Conservation (phyloP, 1,139 yeast species). For the Suhomyces wounanorum region DNA sequence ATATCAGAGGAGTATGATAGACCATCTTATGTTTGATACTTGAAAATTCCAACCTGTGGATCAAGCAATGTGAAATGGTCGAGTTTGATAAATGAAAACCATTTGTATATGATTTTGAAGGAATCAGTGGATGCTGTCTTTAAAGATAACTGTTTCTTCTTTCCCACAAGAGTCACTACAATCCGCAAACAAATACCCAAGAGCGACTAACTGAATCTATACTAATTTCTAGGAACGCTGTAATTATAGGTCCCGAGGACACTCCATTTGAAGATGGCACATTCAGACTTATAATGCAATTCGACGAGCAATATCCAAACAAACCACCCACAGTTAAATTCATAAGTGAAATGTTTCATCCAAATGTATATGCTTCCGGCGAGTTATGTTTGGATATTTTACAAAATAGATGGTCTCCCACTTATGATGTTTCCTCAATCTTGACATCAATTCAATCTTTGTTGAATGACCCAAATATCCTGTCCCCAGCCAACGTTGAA, state of each 20-base stretch:
- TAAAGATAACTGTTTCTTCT: too few relatives aligned
- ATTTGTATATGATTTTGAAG: too few relatives aligned
- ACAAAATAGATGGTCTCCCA: constrained; percentile 98
- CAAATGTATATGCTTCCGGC: constrained; percentile 94
- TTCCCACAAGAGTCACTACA: too few relatives aligned
- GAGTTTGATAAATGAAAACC: too few relatives aligned
- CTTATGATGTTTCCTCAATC: constrained; percentile 97
- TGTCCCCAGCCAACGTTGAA: constrained; percentile 97
- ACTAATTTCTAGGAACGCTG: constrained; percentile 67
- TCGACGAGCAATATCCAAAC: constrained; percentile 97
- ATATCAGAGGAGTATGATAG: background rate
- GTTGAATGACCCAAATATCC: constrained; percentile 92
- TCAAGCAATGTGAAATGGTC: too few relatives aligned
- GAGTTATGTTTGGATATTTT: constrained; percentile 93
- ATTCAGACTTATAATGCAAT: constrained; percentile 79
- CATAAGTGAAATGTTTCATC: constrained; percentile 94
- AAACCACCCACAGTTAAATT: constrained; percentile 94
- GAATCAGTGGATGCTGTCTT: too few relatives aligned
- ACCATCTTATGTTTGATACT: too few relatives aligned
- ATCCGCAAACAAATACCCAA: background rate
- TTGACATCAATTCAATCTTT: constrained; percentile 85
- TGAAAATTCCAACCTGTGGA: too few relatives aligned
- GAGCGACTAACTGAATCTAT: background rate
- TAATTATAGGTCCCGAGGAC: constrained; percentile 95
- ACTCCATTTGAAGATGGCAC: constrained; percentile 99